Evolutionary conservation across 2,329 filamentous ascomycete species (phyloP), one percentile per base, ranked within the genome.

Genomic region (Rutstroemia sp.): DNA sequence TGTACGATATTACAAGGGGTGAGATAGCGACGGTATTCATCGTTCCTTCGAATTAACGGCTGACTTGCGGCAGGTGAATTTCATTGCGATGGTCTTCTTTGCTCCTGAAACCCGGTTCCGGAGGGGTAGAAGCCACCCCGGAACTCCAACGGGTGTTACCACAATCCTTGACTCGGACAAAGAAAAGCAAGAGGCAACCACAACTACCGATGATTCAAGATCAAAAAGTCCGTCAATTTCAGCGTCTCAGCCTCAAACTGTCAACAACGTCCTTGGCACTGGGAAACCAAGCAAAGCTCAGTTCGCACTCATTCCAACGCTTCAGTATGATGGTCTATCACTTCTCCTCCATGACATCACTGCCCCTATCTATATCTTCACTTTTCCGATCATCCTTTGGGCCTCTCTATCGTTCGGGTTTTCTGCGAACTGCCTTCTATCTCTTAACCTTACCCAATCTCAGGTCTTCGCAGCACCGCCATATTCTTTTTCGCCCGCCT

Each of bases 321-420:
- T 47, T 23, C 19, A 47, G 25, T 47, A 47, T 8, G 44, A 47
- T 8, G 44, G 44, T 16, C 44, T 47, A 14, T 47, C 44, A n/a
- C 44, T 27, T 23, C 21, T 47, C 14, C 21, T 47, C 19, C 44
- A 47, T n/a, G 44, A 47, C 30, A 47, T 47, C 21, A 47, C 44
- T 5, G 44, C 44, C 3, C 44, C 44, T n/a, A 23, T 47, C 19
- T 47, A 47, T 16, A n/a, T 77, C 2, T 79, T 82, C 66, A 64
- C 74, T 0, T 85, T 81, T 66, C 82, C 82, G 0, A 84, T 85
- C 56, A 77, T 85, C 45, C 76, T 84, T 59, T 81, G 82, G 57
- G 75, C 81, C 2, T 75, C 79, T 9, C 83, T 85, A 59, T 76
- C 82, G 21, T 78, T 83, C 8, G 79, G 76, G 37, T 85, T 79